Conservation (phyloP, 2,329 filamentous ascomycete genomes). For the Dactylellina parvicollis region DNA sequence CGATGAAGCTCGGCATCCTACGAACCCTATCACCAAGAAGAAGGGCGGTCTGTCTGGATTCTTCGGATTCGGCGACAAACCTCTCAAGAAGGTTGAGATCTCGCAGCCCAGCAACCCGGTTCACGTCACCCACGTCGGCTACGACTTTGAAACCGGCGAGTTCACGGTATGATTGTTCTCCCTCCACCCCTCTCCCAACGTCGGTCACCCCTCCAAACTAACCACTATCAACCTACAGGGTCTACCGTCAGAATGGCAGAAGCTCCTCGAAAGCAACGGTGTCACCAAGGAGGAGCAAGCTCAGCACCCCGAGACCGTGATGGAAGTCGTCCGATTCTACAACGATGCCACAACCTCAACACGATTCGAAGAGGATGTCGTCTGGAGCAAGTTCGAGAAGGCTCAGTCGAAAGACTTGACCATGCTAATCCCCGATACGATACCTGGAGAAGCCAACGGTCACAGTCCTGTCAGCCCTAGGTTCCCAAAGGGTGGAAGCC, state of each 20-base stretch:
- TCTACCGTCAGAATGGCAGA: slow-evolving; percentile 97
- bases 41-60: slow-evolving; percentile 90
- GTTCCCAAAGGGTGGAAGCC: slow-evolving; percentile 38
- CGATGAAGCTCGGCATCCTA: slow-evolving; percentile 76
- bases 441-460: slow-evolving; percentile 56
- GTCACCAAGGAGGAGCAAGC: slow-evolving; percentile 96
- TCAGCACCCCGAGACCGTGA: slow-evolving; percentile 93
- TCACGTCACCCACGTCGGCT: slow-evolving; percentile 96
- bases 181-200: background rate
- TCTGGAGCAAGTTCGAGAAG: slow-evolving; percentile 96
- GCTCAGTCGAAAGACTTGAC: slow-evolving; percentile 68
- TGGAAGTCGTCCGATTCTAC: slow-evolving; percentile 96
- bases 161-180: slow-evolving; percentile 78
- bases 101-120: slow-evolving; percentile 98
- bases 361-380: slow-evolving; percentile 75
- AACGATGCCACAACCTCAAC: slow-evolving; percentile 87
- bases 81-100: slow-evolving; percentile 89
- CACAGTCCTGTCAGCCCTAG: slow-evolving; percentile 50
- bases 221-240: slow-evolving; percentile 63
- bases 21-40: slow-evolving; percentile 73
- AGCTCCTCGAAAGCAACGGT: slow-evolving; percentile 91
- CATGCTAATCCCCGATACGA: slow-evolving; percentile 62
- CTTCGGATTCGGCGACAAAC: slow-evolving; percentile 83
- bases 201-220: slow-evolving; percentile 16
- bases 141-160: slow-evolving; percentile 93